Percentiles rank a stretch among this genome's conserved stretches.
Conservation (phyloP, 208 protist genomes). For the Herpetomonas tarakana region DNA sequence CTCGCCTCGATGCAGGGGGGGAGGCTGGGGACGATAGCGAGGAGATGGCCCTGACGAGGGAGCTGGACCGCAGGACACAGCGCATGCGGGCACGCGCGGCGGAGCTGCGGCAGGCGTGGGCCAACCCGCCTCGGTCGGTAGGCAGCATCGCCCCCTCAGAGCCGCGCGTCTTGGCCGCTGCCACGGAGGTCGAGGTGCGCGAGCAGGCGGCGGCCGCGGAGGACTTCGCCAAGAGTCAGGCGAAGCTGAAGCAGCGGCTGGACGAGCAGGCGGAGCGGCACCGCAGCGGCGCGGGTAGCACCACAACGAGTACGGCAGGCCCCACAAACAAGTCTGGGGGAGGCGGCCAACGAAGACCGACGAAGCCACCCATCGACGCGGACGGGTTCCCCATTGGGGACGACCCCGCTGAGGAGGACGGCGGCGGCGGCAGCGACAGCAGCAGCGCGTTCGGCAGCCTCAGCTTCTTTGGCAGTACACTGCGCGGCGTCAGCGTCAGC, state of each 20-base stretch:
- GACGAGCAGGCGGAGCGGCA: conserved; percentile 1
- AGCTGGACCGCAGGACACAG: conserved; percentile 25
- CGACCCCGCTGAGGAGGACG: background rate
- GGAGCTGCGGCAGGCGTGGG: conserved; percentile 19
- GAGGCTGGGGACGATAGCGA: conserved; percentile 19
- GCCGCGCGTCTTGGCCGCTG: conserved; percentile 45
- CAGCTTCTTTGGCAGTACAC: background rate
- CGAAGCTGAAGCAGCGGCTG: conserved; percentile 11
- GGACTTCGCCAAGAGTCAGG: conserved; percentile 36
- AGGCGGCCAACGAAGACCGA: too few relatives aligned
- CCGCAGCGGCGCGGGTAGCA: background rate
- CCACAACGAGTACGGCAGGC: too few relatives aligned
- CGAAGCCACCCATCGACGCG: too few relatives aligned
- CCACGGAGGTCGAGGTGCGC: conserved; percentile 54
- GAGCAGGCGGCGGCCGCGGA: conserved; percentile 51
- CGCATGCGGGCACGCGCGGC: conserved; percentile 30
- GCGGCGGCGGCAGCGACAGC: background rate
- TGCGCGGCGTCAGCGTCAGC: background rate
- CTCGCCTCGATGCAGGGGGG: background rate
- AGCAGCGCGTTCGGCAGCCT: background rate
- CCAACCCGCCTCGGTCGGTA: background rate
- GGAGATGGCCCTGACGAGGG: conserved; percentile 31
- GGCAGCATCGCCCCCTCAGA: conserved; percentile 26
- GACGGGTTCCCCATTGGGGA: too few relatives aligned
- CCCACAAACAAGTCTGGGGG: too few relatives aligned